phyloP scores from a whole-genome alignment of 2,329 filamentous ascomycete species.

The Fusarium sp. region DNA sequence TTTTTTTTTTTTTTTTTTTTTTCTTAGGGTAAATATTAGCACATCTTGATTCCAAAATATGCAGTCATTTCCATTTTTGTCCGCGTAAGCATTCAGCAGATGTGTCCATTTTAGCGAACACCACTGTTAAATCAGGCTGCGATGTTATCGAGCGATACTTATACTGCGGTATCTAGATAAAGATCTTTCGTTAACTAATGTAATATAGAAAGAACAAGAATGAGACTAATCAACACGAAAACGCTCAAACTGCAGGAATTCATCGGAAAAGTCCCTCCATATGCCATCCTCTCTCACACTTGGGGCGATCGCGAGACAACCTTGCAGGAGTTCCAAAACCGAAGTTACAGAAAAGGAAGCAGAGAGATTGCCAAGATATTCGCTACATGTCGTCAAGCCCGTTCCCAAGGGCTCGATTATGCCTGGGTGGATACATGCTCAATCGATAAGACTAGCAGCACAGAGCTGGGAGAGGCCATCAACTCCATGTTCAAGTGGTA shows the following conservation, averaged over 20 bases:
- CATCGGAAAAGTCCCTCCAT: background rate
- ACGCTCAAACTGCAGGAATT: background rate
- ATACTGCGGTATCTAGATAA: background rate
- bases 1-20: no score
- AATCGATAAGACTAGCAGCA: conserved; percentile 43
- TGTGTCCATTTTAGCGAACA: no score
- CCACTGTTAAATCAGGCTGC: background rate
- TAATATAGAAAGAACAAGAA: background rate
- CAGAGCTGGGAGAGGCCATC: conserved; percentile 42
- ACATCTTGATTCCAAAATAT: background rate
- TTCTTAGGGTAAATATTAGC: background rate
- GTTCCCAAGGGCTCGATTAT: conserved; percentile 2
- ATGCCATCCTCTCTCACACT: conserved; percentile 44
- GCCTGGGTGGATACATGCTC: conserved; percentile 46
- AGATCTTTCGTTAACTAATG: no score
- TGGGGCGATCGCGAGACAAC: conserved; percentile 26
- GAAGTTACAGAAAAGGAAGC: background rate
- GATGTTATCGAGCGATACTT: background rate
- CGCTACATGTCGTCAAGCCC: background rate
- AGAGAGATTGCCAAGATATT: background rate
- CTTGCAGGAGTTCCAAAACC: conserved; percentile 8
- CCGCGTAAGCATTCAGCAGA: background rate
- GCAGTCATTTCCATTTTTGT: background rate
- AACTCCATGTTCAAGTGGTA: conserved; percentile 46
- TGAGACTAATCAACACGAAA: background rate